Conservation (phyloP, 1,284 basidiomycete species). For the Heterobasidion irregulare region DNA sequence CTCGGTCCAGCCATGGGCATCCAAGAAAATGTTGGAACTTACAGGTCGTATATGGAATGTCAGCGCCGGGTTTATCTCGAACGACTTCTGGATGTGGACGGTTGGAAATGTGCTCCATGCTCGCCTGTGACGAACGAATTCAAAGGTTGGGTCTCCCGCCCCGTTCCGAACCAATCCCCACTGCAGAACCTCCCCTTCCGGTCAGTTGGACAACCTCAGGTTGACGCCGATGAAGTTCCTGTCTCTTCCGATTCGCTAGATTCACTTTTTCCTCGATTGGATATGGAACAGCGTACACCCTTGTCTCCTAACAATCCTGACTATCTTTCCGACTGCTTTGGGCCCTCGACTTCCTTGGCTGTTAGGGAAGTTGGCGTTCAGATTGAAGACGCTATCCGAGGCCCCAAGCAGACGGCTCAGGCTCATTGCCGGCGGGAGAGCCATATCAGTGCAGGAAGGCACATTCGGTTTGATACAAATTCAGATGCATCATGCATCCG, state of each 20-base stretch:
- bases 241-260: not conserved
- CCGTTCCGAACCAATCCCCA: not conserved
- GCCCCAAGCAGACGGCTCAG: too few relatives aligned
- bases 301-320: not conserved
- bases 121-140: not conserved
- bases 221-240: too few relatives aligned
- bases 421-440: too few relatives aligned
- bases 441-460: too few relatives aligned
- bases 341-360: too few relatives aligned
- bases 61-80: conserved; percentile 37
- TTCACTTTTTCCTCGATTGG: not conserved
- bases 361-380: too few relatives aligned
- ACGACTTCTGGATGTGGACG: conserved; percentile 16
- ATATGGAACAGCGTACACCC: not conserved
- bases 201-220: not conserved
- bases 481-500: too few relatives aligned
- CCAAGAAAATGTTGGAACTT: conserved; percentile 44
- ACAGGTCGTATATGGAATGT: conserved; percentile 43
- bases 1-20: conserved; percentile 38
- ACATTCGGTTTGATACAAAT: too few relatives aligned
- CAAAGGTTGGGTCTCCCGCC: not conserved
- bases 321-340: not conserved
- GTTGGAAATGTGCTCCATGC: not conserved
- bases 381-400: too few relatives aligned
- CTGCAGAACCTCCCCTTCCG: not conserved